Percentiles rank a stretch among this genome's conserved stretches.
These are phyloP conservation scores for Pseudogymnoascus sp. DNA, from an alignment of 2,329 filamentous ascomycete species.

Conservation along the genomic window DNA sequence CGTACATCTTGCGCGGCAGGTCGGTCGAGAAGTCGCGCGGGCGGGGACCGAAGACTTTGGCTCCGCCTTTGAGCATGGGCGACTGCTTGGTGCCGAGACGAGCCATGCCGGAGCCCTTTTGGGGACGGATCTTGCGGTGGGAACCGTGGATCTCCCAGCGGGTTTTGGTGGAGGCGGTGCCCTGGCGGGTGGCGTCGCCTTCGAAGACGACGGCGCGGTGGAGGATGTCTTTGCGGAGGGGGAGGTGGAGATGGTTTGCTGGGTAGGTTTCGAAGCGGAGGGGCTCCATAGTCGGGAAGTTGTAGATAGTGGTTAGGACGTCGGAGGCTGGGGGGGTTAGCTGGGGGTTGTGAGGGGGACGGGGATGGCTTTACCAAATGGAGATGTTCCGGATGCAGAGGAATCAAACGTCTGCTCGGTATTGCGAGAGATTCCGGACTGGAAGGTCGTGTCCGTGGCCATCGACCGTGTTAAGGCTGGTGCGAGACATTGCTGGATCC, in stretches of 20 bases:
- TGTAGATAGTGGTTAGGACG: slow-evolving; percentile 78
- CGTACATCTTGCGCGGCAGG: slow-evolving; percentile 83
- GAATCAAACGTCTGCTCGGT: background rate
- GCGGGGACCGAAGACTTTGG: slow-evolving; percentile 82
- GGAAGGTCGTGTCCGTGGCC: slow-evolving; percentile 37
- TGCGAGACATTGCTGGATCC: slow-evolving; percentile 35
- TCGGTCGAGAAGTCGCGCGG: slow-evolving; percentile 83
- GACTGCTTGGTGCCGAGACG: slow-evolving; percentile 75
- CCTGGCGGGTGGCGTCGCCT: slow-evolving; percentile 78
- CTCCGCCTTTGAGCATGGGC: slow-evolving; percentile 75
- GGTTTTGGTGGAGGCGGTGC: slow-evolving; percentile 76
- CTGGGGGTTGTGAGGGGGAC: slow-evolving; percentile 17
- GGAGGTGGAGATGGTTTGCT: slow-evolving; percentile 74
- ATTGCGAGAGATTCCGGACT: slow-evolving; percentile 12
- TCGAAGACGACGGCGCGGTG: slow-evolving; percentile 90
- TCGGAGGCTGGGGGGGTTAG: slow-evolving; percentile 39
- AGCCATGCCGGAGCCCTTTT: slow-evolving; percentile 78
- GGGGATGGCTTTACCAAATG: background rate
- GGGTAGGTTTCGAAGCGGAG: slow-evolving; percentile 69
- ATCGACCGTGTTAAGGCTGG: slow-evolving; percentile 36
- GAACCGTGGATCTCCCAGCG: slow-evolving; percentile 78
- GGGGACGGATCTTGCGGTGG: slow-evolving; percentile 68
- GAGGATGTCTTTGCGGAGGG: slow-evolving; percentile 81
- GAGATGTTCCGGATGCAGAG: background rate
- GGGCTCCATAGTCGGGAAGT: slow-evolving; percentile 84